Conservation (phyloP, 306 rosid species). For the Lathyrus sativus region DNA sequence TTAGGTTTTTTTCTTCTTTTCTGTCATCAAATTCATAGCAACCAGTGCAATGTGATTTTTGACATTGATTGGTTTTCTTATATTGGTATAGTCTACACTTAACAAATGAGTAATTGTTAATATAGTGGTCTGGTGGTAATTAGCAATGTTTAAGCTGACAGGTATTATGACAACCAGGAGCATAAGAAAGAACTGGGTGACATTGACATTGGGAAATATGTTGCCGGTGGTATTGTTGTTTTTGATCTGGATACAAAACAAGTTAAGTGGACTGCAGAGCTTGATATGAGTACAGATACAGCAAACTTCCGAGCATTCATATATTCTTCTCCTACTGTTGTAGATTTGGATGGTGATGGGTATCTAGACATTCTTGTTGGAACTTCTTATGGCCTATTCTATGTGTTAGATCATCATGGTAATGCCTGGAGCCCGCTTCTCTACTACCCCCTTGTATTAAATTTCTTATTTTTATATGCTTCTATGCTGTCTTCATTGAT, state of each 20-base stretch:
- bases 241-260: slow-evolving; percentile 89
- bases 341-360: slow-evolving; percentile 98
- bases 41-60: slow-evolving; percentile 8
- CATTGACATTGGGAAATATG: slow-evolving; percentile 85
- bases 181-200: slow-evolving; percentile 88
- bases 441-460: slow-evolving; percentile 8
- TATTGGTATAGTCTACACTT: slow-evolving; percentile 23
- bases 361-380: slow-evolving; percentile 92
- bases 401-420: slow-evolving; percentile 95
- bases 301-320: slow-evolving; percentile 71
- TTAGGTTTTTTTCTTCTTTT: background rate
- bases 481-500: slow-evolving; percentile 5
- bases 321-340: slow-evolving; percentile 88
- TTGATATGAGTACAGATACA: slow-evolving; percentile 89
- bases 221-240: slow-evolving; percentile 91
- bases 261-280: slow-evolving; percentile 89
- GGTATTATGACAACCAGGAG: slow-evolving; percentile 94
- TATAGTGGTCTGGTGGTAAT: slow-evolving; percentile 47
- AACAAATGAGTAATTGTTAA: slow-evolving; percentile 6
- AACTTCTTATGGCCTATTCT: slow-evolving; percentile 90
- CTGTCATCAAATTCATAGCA: background rate
- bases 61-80: slow-evolving; percentile 29
- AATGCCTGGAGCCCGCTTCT: slow-evolving; percentile 34
- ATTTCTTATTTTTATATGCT: slow-evolving; percentile 7
- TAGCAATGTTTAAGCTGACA: slow-evolving; percentile 55